Evolutionary conservation across 352 stramenopile genomes (phyloP).

Genomic region (Phytophthora pistaciae): DNA sequence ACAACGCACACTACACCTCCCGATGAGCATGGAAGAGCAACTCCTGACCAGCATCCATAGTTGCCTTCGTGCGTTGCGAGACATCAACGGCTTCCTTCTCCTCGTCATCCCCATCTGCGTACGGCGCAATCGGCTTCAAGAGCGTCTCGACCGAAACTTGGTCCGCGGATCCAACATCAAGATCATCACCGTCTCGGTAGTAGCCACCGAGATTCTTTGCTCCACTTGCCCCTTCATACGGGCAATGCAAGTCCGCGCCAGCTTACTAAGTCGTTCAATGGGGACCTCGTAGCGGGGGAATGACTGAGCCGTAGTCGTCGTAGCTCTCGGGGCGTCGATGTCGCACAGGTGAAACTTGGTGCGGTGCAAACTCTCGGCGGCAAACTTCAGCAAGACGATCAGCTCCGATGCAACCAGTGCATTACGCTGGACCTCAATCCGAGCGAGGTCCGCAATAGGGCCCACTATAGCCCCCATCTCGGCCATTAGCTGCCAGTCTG

Average conservation of each 20-base stretch:
- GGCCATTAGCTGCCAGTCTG: slow-evolving; percentile 4
- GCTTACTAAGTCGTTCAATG: background rate
- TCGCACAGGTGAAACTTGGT: slow-evolving; percentile 1
- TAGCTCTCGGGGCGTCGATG: background rate
- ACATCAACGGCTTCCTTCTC: background rate
- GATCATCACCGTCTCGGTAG: slow-evolving; percentile 1
- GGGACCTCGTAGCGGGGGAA: background rate
- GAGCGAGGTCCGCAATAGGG: slow-evolving; percentile 3
- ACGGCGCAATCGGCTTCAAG: background rate
- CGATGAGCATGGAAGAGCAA: slow-evolving; percentile 2
- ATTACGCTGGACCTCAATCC: slow-evolving; percentile 12
- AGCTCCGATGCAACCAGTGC: slow-evolving; percentile 9
- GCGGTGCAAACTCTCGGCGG: background rate
- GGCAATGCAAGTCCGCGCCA: background rate
- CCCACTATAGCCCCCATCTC: slow-evolving; percentile 12
- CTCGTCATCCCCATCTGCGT: background rate
- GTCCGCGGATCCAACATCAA: slow-evolving; percentile 7
- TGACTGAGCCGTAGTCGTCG: background rate
- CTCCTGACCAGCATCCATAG: background rate
- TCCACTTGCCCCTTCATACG: slow-evolving; percentile 2
- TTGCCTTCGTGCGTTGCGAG: background rate
- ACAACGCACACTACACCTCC: slow-evolving; percentile 1
- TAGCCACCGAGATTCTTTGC: background rate
- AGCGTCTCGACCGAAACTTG: slow-evolving; percentile 1
- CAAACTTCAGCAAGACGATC: slow-evolving; percentile 10